phyloP scores from a whole-genome alignment of 2,329 filamentous ascomycete genomes.

The Clarireedia paspali region DNA sequence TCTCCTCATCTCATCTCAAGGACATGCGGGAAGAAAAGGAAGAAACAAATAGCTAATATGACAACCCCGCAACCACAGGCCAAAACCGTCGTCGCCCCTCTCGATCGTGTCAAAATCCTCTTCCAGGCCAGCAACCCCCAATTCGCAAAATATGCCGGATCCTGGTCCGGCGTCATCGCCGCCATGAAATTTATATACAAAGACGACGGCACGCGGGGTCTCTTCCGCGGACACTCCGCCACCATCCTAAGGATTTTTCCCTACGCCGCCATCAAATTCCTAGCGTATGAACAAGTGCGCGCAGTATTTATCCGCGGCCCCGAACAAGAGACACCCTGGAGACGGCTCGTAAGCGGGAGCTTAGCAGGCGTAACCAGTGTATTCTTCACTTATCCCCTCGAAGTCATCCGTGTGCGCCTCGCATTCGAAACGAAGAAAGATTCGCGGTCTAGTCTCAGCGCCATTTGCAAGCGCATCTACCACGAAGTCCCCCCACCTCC shows the following conservation, averaged over 20 bases:
- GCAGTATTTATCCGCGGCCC: slow-evolving; percentile 63
- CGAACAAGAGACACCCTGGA: slow-evolving; percentile 70
- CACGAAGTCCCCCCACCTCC: slow-evolving; percentile 51
- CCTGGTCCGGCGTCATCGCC: slow-evolving; percentile 74
- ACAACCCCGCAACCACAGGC: slow-evolving; percentile 46
- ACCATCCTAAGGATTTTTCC: slow-evolving; percentile 93
- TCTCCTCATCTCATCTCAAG: background rate
- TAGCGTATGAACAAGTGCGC: slow-evolving; percentile 95
- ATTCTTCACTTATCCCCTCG: slow-evolving; percentile 92
- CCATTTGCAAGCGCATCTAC: slow-evolving; percentile 83
- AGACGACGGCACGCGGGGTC: slow-evolving; percentile 63
- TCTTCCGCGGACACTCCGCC: slow-evolving; percentile 91
- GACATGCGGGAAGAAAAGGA: background rate
- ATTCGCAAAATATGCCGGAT: slow-evolving; percentile 86
- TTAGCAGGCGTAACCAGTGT: slow-evolving; percentile 82
- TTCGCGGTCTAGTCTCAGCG: slow-evolving; percentile 44
- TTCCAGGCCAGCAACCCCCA: slow-evolving; percentile 94
- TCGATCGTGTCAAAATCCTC: slow-evolving; percentile 97
- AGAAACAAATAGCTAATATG: background rate
- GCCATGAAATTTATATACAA: slow-evolving; percentile 80
- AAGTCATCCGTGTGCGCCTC: slow-evolving; percentile 84
- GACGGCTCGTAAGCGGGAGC: slow-evolving; percentile 67
- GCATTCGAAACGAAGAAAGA: slow-evolving; percentile 88
- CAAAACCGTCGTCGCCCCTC: slow-evolving; percentile 90
- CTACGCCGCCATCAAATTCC: slow-evolving; percentile 95